phyloP scores from a whole-genome alignment of 2,329 filamentous ascomycete species.

The Penicillium psychrosexuale region DNA sequence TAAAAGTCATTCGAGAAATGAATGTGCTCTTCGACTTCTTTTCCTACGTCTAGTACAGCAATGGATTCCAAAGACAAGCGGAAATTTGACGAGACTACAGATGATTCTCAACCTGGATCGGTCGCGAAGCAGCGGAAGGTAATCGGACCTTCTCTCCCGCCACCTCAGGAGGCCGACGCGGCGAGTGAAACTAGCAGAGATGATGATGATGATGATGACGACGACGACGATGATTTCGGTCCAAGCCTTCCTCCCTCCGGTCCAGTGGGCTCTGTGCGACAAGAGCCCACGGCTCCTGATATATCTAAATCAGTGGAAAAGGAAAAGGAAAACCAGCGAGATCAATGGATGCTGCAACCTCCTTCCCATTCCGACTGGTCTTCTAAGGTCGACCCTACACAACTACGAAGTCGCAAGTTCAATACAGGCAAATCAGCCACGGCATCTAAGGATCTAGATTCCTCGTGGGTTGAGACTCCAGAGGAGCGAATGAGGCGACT shows the following conservation, averaged over 20 bases:
- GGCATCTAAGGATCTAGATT: conserved; percentile 42
- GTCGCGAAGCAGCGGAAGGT: conserved; percentile 41
- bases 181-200: conserved; percentile 27
- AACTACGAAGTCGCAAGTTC: conserved; percentile 78
- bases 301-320: conserved; percentile 27
- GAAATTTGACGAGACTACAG: conserved; percentile 14
- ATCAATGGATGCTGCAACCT: conserved; percentile 80
- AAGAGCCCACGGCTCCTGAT: neutral
- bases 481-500: conserved; percentile 80
- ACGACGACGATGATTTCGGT: conserved; percentile 43
- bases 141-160: conserved; percentile 56
- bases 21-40: neutral
- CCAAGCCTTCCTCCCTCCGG: conserved; percentile 35
- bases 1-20: neutral
- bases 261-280: neutral
- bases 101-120: neutral
- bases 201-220: conserved; percentile 31
- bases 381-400: conserved; percentile 74
- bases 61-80: conserved; percentile 21
- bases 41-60: neutral
- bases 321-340: conserved; percentile 56
- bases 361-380: conserved; percentile 54
- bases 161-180: conserved; percentile 34
- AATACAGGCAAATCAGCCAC: conserved; percentile 62
- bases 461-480: conserved; percentile 87